Conservation (phyloP, 2,329 filamentous ascomycete genomes). For the Alternaria alternata region DNA sequence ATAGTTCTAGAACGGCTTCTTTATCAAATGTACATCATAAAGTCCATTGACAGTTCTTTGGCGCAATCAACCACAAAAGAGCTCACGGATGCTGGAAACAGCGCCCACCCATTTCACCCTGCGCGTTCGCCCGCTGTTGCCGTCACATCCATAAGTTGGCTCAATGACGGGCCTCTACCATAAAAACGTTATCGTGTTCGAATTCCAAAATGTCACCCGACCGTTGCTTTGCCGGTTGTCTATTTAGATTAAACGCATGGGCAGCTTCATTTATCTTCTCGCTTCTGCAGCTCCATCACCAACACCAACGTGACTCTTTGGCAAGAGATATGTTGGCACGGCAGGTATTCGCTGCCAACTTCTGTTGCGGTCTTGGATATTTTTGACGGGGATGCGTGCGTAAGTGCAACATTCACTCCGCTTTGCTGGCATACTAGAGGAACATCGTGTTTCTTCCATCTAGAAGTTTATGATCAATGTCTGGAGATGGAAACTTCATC, state of each 20-base stretch:
- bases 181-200: constrained; percentile 1
- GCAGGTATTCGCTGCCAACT: not conserved
- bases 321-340: not conserved
- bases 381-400: too few species aligned
- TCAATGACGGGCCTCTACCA: constrained; percentile 6
- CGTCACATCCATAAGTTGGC: not conserved
- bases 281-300: constrained; percentile 13
- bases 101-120: not conserved
- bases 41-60: not conserved
- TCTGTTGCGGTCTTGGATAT: too few species aligned
- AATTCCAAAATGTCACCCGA: constrained; percentile 14
- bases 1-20: constrained; percentile 22
- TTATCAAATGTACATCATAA: not conserved
- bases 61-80: not conserved
- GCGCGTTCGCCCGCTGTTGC: not conserved
- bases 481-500: not conserved
- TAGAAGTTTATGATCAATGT: too few species aligned
- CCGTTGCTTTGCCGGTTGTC: constrained; percentile 11
- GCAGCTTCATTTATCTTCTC: constrained; percentile 17
- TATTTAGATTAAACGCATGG: constrained; percentile 28
- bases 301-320: not conserved
- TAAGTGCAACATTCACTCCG: too few species aligned
- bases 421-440: too few species aligned
- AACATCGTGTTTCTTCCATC: too few species aligned
- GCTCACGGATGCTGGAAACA: not conserved